Evolutionary conservation across 148 eudicot species (phyloP).

Genomic region (Polygonum maritimum): DNA sequence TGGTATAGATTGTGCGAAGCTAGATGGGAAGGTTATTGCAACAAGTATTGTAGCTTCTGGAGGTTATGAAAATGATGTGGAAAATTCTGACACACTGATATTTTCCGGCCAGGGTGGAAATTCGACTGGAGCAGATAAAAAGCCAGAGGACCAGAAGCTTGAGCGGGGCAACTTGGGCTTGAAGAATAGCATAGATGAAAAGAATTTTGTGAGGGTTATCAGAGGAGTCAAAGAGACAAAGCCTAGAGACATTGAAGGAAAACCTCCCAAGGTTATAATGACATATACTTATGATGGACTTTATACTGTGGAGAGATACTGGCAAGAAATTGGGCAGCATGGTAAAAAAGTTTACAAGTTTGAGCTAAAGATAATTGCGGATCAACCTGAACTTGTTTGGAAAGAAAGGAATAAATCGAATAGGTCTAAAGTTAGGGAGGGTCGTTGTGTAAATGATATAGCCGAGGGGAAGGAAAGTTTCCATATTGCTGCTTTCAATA

Average conservation of each 20-base stretch:
- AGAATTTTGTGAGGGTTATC: constrained; percentile 65
- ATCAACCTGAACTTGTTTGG: constrained; percentile 74
- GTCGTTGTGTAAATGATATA: constrained; percentile 45
- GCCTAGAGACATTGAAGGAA: constrained; percentile 33
- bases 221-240: constrained; percentile 68
- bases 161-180: constrained; percentile 75
- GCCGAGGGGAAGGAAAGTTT: constrained; percentile 44
- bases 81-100: constrained; percentile 47
- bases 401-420: constrained; percentile 53
- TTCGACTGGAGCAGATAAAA: constrained; percentile 33
- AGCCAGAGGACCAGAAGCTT: constrained; percentile 74
- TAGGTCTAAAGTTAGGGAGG: constrained; percentile 35
- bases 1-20: constrained; percentile 65
- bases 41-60: constrained; percentile 79
- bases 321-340: constrained; percentile 40
- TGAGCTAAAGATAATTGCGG: constrained; percentile 48
- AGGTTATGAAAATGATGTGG: constrained; percentile 58
- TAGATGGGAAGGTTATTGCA: constrained; percentile 31
- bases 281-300: constrained; percentile 78
- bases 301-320: constrained; percentile 45
- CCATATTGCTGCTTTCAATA: constrained; percentile 56
- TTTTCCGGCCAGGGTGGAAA: constrained; percentile 81
- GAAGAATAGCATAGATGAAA: constrained; percentile 42
- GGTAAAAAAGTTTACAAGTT: constrained; percentile 71
- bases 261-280: constrained; percentile 24